Evolutionary conservation across 2,329 filamentous ascomycete species (phyloP), one percentile per base, ranked within the genome.

Genomic region (Dothideomycetidae sp.): DNA sequence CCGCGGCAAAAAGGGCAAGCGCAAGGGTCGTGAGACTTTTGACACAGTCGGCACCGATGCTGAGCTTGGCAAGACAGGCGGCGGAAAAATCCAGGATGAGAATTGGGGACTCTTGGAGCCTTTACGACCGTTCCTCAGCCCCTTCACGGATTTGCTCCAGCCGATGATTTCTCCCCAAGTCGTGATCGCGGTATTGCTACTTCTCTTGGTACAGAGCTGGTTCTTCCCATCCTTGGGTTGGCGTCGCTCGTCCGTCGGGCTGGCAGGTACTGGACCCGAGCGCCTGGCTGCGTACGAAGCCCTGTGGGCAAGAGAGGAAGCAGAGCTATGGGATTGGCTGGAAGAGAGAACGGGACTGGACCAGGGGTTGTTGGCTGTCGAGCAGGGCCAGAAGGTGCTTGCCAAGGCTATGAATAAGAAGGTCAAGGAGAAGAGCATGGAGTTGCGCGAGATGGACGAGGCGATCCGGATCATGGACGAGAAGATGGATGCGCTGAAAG

Each of bases 301-400:
- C 59, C 80, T 96, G 52, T 98, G 88, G 86, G 70, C 75, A 23
- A 67, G 74, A 29, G 84, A 94, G 56, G 86, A 94, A 54, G 83
- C 73, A 46, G 83, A 90, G 49, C 63, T 94, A 7, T 94, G 86
- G 86, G 78, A 82, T 41, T 94, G 86, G 86, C 63, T 94, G 3
- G 86, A 94, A 56, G 82, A 93, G 49, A 71, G 86, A 12, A 77
- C 84, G 2, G 80, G 83, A 2, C 63, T 90, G 53, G 78, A 84
- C 39, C 63, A 65, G 3, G 53, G 42, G 48, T 57, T 42, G 48
- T 53, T 40, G 26, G 48, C 45, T 10, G 36, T 21, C 2, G 36
- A 38, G 18, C 28, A 29, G 11, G 21, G 7, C n/a, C 36, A 38
- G 11, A 38, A 38, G 29, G 36, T 33, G 5, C 14, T 45, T 12